A percentile compares a stretch with the other conserved stretches of the same genome.
These are phyloP conservation scores for Gigaspora rosea DNA, from an alignment of 192 early-diverging fungal species.

Conservation along the genomic window DNA sequence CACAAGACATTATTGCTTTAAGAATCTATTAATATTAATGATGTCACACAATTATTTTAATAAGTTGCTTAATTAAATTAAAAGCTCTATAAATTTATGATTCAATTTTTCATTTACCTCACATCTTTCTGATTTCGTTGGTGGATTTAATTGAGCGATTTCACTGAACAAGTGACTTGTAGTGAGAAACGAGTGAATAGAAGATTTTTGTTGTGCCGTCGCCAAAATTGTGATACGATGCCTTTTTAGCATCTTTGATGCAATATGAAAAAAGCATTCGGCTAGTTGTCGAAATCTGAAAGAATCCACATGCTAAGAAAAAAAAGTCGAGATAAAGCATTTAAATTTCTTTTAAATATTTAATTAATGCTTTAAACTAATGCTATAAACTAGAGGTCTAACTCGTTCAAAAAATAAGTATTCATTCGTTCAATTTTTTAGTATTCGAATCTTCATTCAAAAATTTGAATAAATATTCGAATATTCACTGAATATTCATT, in stretches of 20 bases:
- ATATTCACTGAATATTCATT: no score
- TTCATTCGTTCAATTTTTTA: no score
- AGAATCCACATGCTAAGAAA: slow-evolving; percentile 59
- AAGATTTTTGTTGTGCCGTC: slow-evolving; percentile 65
- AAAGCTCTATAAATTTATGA: slow-evolving; percentile 37
- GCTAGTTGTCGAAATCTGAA: slow-evolving; percentile 64
- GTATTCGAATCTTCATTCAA: no score
- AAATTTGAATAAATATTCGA: no score
- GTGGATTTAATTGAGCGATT: slow-evolving; percentile 61
- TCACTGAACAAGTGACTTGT: slow-evolving; percentile 67
- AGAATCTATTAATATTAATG: slow-evolving; percentile 62
- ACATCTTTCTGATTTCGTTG: slow-evolving; percentile 63
- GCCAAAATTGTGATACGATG: slow-evolving; percentile 61
- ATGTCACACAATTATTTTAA: background rate
- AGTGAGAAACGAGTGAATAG: slow-evolving; percentile 60
- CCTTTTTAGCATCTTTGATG: slow-evolving; percentile 45
- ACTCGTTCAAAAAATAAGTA: no score
- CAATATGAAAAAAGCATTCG: slow-evolving; percentile 63
- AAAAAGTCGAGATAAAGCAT: background rate
- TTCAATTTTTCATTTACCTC: slow-evolving; percentile 46
- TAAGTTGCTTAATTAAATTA: slow-evolving; percentile 22
- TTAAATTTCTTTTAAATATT: background rate
- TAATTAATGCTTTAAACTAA: no score
- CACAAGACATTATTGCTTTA: slow-evolving; percentile 62
- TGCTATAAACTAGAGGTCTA: no score